phyloP scores from a whole-genome alignment of 768 basidiomycete species.

The Mycena rebaudengoi region DNA sequence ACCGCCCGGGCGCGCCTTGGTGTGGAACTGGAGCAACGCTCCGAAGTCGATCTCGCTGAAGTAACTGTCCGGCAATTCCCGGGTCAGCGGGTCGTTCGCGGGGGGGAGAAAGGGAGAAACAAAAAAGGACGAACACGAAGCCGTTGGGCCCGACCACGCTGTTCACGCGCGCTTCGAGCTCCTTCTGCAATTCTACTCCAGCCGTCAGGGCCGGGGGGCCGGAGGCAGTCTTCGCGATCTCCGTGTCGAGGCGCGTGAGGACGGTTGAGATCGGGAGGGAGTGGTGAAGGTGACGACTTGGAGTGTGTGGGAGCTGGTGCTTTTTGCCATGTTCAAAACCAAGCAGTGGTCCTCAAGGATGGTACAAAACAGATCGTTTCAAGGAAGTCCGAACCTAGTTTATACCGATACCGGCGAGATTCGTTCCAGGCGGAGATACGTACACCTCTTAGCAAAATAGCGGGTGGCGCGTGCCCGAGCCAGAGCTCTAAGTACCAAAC shows the following conservation, averaged over 20 bases:
- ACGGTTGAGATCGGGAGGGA: conserved; percentile 31
- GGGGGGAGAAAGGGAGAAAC: neutral
- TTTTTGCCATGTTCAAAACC: too few relatives aligned
- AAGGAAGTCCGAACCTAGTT: too few relatives aligned
- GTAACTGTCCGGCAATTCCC: conserved; percentile 20
- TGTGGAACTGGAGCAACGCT: conserved; percentile 26
- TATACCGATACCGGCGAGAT: too few relatives aligned
- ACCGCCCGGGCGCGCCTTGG: conserved; percentile 16
- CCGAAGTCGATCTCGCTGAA: conserved; percentile 28
- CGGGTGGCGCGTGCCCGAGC: too few relatives aligned
- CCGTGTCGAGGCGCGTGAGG: conserved; percentile 30
- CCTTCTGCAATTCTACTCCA: conserved; percentile 27
- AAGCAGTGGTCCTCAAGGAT: too few relatives aligned
- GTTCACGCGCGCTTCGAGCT: conserved; percentile 30
- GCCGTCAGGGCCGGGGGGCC: too few relatives aligned
- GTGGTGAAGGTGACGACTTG: conserved; percentile 34
- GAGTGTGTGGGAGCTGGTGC: too few relatives aligned
- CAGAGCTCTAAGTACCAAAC: too few relatives aligned
- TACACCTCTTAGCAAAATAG: too few relatives aligned
- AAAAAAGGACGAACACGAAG: conserved; percentile 35
- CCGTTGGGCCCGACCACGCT: conserved; percentile 28
- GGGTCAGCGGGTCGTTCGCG: too few relatives aligned
- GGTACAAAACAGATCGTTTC: too few relatives aligned
- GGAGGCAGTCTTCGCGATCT: conserved; percentile 32
- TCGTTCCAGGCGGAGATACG: too few relatives aligned